phyloP scores from a whole-genome alignment of 2,329 filamentous ascomycete genomes.

The Curvularia eragrostidis region DNA sequence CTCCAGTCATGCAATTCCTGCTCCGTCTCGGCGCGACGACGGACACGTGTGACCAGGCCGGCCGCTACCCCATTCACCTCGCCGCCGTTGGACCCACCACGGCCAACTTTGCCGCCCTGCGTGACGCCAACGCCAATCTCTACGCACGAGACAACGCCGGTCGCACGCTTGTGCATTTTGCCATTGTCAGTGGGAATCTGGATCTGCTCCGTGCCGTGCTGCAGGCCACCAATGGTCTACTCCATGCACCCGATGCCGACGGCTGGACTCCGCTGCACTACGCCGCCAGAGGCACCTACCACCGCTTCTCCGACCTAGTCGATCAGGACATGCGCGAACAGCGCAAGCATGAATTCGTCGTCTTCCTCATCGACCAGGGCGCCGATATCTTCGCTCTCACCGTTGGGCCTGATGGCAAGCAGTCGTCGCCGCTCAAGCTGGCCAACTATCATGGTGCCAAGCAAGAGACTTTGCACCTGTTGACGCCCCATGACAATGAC shows the following conservation, averaged over 20 bases:
- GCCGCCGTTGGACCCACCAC: neutral
- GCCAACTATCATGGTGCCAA: neutral
- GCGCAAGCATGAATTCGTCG: neutral
- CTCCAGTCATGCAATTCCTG: neutral
- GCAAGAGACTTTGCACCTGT: neutral
- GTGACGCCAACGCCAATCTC: neutral
- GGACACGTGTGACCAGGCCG: neutral
- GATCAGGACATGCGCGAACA: neutral
- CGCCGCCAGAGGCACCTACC: neutral
- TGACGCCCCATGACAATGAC: neutral
- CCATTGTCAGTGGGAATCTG: neutral
- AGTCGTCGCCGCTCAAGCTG: neutral
- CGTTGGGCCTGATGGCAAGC: neutral
- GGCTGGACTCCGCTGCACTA: neutral
- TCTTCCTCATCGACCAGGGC: neutral
- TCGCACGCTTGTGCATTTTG: neutral
- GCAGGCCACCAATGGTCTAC: neutral
- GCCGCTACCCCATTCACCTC: neutral
- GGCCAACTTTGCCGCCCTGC: neutral
- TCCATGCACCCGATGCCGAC: neutral
- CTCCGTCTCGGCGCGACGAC: neutral
- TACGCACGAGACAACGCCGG: neutral
- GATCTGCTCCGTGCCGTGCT: neutral
- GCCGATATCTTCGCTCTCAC: neutral
- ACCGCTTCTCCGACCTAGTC: neutral